Evolutionary conservation across 2,329 filamentous ascomycete species (phyloP).

Genomic region (Acrodontium crateriforme): DNA sequence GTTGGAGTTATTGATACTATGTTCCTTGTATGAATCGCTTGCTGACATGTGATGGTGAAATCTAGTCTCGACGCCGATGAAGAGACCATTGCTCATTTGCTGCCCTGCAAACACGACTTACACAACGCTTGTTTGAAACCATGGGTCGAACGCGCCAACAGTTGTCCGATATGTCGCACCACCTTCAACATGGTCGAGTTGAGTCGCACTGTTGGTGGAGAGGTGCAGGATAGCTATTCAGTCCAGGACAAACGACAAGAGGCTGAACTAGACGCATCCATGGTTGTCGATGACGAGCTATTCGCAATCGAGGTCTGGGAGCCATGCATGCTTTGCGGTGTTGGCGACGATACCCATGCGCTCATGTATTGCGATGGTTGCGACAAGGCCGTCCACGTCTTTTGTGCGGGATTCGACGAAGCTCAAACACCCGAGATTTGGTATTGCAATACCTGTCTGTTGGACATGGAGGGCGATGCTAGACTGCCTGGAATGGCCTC

Average conservation of each 20-base stretch:
- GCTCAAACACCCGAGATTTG: conserved; percentile 40
- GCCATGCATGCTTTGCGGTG: conserved; percentile 75
- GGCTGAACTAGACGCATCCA: conserved; percentile 72
- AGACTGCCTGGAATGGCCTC: conserved; percentile 14
- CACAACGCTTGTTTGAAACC: conserved; percentile 86
- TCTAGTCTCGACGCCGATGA: conserved; percentile 28
- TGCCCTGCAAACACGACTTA: conserved; percentile 78
- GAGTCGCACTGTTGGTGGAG: conserved; percentile 57
- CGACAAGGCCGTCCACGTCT: conserved; percentile 78
- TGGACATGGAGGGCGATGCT: conserved; percentile 16
- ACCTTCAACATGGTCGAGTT: conserved; percentile 84
- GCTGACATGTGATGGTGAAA: conserved; percentile 13
- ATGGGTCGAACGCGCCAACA: conserved; percentile 95
- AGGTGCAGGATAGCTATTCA: conserved; percentile 43
- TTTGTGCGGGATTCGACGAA: conserved; percentile 70
- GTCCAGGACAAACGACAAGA: conserved; percentile 81
- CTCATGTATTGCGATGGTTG: conserved; percentile 86
- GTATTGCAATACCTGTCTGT: conserved; percentile 76
- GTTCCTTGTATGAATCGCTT: conserved; percentile 4
- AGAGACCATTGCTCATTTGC: conserved; percentile 45
- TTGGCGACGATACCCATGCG: conserved; percentile 66
- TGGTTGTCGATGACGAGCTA: conserved; percentile 52
- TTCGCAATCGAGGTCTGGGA: conserved; percentile 46
- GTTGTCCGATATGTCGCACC: conserved; percentile 90
- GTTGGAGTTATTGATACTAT: conserved; percentile 20